Evolutionary conservation across 495 filamentous ascomycete genomes (phyloP).

Genomic region (Penicillium arizonense): DNA sequence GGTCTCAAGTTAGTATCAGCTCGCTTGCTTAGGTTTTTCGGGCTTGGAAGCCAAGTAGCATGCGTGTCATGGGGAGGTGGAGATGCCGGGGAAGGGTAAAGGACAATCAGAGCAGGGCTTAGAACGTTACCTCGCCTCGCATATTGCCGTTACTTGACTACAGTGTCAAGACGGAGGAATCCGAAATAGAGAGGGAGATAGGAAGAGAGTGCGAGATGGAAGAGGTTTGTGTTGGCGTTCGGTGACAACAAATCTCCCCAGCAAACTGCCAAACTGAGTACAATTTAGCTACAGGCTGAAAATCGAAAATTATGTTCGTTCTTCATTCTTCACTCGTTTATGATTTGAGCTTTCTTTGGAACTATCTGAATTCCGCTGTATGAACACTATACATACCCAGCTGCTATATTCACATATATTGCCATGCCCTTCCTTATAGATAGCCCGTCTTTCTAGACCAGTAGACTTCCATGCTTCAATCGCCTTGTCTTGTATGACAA

Average conservation of each 20-base stretch:
- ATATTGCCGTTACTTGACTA: neutral
- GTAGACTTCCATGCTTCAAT: neutral
- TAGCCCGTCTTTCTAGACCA: too few species aligned
- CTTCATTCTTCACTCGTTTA: too few species aligned
- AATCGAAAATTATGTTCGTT: too few species aligned
- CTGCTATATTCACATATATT: too few species aligned
- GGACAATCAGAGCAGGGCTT: neutral
- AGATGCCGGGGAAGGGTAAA: neutral
- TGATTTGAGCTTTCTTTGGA: too few species aligned
- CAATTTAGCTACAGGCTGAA: too few species aligned
- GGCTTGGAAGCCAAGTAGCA: neutral
- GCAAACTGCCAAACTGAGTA: too few species aligned
- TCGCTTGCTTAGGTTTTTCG: neutral
- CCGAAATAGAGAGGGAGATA: neutral
- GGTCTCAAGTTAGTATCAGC: neutral
- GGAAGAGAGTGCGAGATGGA: neutral
- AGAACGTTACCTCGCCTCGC: constrained; percentile 2
- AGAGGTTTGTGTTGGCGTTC: neutral
- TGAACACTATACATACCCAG: too few species aligned
- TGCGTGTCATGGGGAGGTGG: neutral
- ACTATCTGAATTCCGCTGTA: too few species aligned
- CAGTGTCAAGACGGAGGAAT: neutral
- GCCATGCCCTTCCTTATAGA: too few species aligned
- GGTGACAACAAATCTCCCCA: too few species aligned
- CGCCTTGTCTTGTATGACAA: neutral